A percentile compares a stretch with the other conserved stretches of the same genome.
phyloP scores from a whole-genome alignment of 148 eudicot genomes.

The Rhododendron ovatum region DNA sequence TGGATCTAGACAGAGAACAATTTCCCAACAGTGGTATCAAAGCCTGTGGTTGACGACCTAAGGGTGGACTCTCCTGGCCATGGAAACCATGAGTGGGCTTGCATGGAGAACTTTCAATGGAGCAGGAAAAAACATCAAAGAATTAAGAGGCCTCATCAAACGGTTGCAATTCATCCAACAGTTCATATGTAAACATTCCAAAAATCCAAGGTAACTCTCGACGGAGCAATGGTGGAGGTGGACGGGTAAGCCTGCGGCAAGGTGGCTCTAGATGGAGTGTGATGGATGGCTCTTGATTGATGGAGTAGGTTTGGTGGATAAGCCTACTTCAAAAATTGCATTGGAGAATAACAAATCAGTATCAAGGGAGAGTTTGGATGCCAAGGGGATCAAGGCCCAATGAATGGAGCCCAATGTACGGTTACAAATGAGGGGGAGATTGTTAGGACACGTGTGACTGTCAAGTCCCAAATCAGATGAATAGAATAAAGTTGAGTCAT shows the following conservation, averaged over 20 bases:
- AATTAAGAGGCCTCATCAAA: not conserved
- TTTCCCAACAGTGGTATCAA: not conserved
- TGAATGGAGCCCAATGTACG: not conserved
- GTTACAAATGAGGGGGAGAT: not conserved
- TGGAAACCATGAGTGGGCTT: not conserved
- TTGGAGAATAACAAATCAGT: not conserved
- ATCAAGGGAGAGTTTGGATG: not conserved
- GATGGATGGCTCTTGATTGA: not conserved
- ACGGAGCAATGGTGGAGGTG: not conserved
- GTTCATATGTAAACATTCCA: not conserved
- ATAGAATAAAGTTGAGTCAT: not conserved
- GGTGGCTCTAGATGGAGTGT: not conserved
- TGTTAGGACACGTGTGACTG: not conserved
- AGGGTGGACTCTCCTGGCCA: not conserved
- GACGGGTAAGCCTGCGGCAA: not conserved
- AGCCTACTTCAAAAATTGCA: not conserved
- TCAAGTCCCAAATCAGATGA: not conserved
- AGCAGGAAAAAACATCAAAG: not conserved
- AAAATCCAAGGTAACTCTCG: not conserved
- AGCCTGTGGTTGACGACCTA: not conserved
- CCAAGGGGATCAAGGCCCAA: not conserved
- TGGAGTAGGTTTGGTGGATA: not conserved
- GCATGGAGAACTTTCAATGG: not conserved
- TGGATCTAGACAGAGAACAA: not conserved
- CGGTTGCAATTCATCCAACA: not conserved